Evolutionary conservation across 495 filamentous ascomycete genomes (phyloP), one percentile per base, ranked within the genome.

Genomic region (Usnea hakonensis): DNA sequence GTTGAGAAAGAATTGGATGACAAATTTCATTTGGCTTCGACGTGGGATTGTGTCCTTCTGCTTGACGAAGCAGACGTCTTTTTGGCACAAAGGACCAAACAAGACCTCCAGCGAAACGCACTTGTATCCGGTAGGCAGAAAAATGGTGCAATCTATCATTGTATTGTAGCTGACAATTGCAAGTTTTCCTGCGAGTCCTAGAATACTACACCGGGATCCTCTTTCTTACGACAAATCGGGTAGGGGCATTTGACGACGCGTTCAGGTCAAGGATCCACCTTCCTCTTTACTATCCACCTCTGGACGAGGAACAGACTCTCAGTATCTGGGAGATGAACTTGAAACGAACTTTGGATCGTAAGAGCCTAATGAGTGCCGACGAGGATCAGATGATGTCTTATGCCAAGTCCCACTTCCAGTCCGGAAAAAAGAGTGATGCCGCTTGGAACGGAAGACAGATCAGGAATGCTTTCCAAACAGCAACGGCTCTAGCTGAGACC

Each of bases 31-130:
- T 59, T 64, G 2, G 60, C 54, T 8, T 44, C 58, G 17, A 35
- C 23, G 23, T 67, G 66, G 66, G 58, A 55, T n/a, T 70, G 73
- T 16, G 72, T 80, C 32, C 68, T 82, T 0, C 72, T 83, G 0
- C 75, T 88, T 5, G 85, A 88, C 56, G 85, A 88, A 69, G 83
- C 82, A 52, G 85, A 88, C 53, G 81, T 87, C 26, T 86, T 86
- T 74, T 73, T 87, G 36, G 81, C 85, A 71, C 68, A 76, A 56
- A 72, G 79, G 0, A 69, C 55, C 1, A 40, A 65, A 0, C 57
- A 72, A 30, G 79, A 83, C 43, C 74, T 85, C 4, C 69, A 75
- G 56, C 72, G 81, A 36, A 84, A 84, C 69, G 73, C 74, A 48
- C 73, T 85, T 2, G 81, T 85, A 2, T 77, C 79, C 2, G 53